Base-by-base conservation (phyloP, 768 basidiomycete genomes). In the Paxillus ammoniavirescens region DNA sequence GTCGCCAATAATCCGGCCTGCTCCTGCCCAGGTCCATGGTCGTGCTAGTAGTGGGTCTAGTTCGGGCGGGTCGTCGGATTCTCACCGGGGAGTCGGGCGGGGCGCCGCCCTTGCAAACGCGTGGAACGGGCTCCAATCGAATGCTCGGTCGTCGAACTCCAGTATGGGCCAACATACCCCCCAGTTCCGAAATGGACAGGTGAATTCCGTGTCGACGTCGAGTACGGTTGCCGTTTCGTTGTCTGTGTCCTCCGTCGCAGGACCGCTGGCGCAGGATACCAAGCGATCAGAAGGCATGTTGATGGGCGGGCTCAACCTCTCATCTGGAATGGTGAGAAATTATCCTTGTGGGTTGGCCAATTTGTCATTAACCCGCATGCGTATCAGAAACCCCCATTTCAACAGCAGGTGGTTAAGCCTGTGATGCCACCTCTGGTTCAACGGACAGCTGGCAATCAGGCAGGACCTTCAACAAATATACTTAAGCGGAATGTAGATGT, bases 281-380 rank as follows among this genome's bases (percentile, higher is more conserved):
- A 56, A 41, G 42, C 44, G 43, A 3, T 43, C 48, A 12, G 5
- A 5, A 12, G 15, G 23, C 10, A 1, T 73, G 21, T 73, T 79
- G 2, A 68, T 74, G 53, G 81, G 81, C 26, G 79, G 79, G 2
- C 83, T 79, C 58, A 72, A 79, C 60, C 77, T 77, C 51, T 77
- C 78, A 0, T 66, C 75, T 46, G 78, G 75, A 21, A 65, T 74
- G 67, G 82, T 81, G 58, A 8, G 74, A 66, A 21, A 33, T 8
- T 49, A 8, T 41, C 23, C 12, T 53, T 14, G 2, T 28, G 49
- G 18, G 7, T 12, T n/a, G 21, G 14, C 15, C 28, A 12, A 58
- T 41, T 38, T 47, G 17, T 18, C 42, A 30, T 26, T 37, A 14
- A 23, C 30, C 35, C 35, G 35, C 10, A 35, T 14, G 46, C 47